A percentile compares a stretch with the other conserved stretches of the same genome.
phyloP scores from a whole-genome alignment of 805 yeast species.

The Pichia manshurica region DNA sequence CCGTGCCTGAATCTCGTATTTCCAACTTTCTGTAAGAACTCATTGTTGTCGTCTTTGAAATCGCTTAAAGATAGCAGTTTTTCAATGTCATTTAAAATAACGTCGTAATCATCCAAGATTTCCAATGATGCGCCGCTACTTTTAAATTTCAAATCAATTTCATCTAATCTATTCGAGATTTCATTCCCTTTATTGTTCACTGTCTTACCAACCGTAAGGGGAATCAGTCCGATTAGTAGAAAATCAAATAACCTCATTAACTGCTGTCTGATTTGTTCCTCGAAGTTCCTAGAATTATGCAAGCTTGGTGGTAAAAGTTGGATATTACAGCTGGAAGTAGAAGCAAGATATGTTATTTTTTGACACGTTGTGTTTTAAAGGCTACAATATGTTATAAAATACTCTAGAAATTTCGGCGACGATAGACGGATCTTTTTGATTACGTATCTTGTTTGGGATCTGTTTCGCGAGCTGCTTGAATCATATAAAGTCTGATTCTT shows the following conservation, averaged over 20 bases:
- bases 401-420: background rate
- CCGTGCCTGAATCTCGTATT: conserved; percentile 56
- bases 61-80: background rate
- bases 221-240: background rate
- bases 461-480: too few species aligned
- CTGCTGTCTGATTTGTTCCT: background rate
- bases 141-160: conserved; percentile 17
- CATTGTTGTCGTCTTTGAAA: background rate
- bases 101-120: conserved; percentile 23
- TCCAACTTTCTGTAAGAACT: conserved; percentile 23
- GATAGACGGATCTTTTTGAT: background rate
- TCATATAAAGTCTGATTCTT: too few species aligned
- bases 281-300: too few species aligned
- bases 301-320: too few species aligned
- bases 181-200: background rate
- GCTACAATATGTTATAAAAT: too few species aligned
- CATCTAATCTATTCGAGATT: conserved; percentile 4
- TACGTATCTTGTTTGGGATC: too few species aligned
- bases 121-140: conserved; percentile 26
- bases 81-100: conserved; percentile 10
- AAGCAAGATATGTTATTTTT: too few species aligned
- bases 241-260: background rate
- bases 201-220: background rate
- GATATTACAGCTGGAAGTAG: too few species aligned
- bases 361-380: background rate